A percentile compares a stretch with the other conserved stretches of the same genome.
Evolutionary conservation across 352 stramenopile species (phyloP).

Genomic region (Phytophthora fragariaefolia): DNA sequence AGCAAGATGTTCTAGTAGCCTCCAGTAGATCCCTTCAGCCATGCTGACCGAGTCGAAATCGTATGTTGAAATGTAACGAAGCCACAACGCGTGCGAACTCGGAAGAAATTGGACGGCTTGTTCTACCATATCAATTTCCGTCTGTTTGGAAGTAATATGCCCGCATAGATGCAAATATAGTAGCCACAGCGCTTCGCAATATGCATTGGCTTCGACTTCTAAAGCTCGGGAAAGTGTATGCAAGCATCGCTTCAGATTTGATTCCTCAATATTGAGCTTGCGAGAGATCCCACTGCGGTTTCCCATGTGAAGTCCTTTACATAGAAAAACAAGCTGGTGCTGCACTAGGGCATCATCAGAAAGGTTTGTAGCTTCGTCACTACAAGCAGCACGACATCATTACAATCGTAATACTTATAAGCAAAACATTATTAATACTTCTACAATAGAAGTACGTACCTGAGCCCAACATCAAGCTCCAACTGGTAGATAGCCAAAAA

Average conservation of each 20-base stretch:
- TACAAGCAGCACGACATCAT: slow-evolving; percentile 17
- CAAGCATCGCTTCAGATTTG: slow-evolving; percentile 40
- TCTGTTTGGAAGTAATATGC: slow-evolving; percentile 35
- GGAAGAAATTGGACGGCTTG: slow-evolving; percentile 52
- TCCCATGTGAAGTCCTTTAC: slow-evolving; percentile 33
- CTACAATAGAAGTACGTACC: slow-evolving; percentile 28
- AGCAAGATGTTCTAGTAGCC: slow-evolving; percentile 44
- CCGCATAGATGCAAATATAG: slow-evolving; percentile 49
- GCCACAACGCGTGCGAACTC: slow-evolving; percentile 49
- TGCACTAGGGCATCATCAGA: slow-evolving; percentile 30
- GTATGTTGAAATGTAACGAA: slow-evolving; percentile 49
- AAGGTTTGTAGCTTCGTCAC: slow-evolving; percentile 37
- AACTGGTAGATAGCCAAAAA: slow-evolving; percentile 59
- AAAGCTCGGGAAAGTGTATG: slow-evolving; percentile 48
- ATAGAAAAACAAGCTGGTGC: slow-evolving; percentile 39
- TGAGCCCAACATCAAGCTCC: slow-evolving; percentile 44
- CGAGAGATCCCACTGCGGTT: slow-evolving; percentile 4
- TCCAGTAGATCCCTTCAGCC: slow-evolving; percentile 39
- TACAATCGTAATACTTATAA: slow-evolving; percentile 1
- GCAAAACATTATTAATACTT: background rate
- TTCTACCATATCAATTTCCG: slow-evolving; percentile 43
- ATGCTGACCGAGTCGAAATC: slow-evolving; percentile 44
- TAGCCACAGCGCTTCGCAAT: slow-evolving; percentile 53
- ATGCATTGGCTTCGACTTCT: slow-evolving; percentile 53
- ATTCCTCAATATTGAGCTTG: slow-evolving; percentile 27